Evolutionary conservation across 2,329 filamentous ascomycete species (phyloP).

Genomic region (Curvularia sp.): DNA sequence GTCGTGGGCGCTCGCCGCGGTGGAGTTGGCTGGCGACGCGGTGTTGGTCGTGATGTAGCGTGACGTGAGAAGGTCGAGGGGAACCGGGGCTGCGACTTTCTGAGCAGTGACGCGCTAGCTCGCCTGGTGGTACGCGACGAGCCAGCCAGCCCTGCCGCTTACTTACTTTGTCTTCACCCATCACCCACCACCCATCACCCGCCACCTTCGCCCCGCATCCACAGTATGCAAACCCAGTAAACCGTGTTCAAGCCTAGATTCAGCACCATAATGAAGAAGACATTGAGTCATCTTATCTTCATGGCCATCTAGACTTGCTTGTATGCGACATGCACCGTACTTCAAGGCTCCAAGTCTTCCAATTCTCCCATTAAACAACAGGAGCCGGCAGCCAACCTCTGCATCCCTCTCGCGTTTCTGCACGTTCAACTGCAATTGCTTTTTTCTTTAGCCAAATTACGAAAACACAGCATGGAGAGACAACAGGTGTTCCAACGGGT

Average conservation of each 20-base stretch:
- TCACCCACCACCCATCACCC: background rate
- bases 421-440: background rate
- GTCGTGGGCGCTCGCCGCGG: conserved; percentile 12
- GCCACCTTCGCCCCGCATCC: background rate
- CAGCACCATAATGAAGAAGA: background rate
- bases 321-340: background rate
- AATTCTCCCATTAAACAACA: background rate
- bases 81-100: conserved; percentile 15
- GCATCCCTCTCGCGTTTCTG: background rate
- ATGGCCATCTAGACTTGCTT: background rate
- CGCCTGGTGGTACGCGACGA: conserved; percentile 17
- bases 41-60: conserved; percentile 21
- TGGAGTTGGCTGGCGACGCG: conserved; percentile 23
- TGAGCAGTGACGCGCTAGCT: conserved; percentile 30
- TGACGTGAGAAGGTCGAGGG: conserved; percentile 18
- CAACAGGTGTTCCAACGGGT: conserved; percentile 52
- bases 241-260: background rate
- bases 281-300: background rate
- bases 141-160: conserved; percentile 15
- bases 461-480: conserved; percentile 42
- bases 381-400: background rate
- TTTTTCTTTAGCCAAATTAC: background rate
- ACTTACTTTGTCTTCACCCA: conserved; percentile 1
- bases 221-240: background rate
- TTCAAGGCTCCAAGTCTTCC: background rate